Evolutionary conservation across 805 yeast genomes (phyloP), one percentile per base, ranked within the genome.

Genomic region (Cyberlindnera saturnus): DNA sequence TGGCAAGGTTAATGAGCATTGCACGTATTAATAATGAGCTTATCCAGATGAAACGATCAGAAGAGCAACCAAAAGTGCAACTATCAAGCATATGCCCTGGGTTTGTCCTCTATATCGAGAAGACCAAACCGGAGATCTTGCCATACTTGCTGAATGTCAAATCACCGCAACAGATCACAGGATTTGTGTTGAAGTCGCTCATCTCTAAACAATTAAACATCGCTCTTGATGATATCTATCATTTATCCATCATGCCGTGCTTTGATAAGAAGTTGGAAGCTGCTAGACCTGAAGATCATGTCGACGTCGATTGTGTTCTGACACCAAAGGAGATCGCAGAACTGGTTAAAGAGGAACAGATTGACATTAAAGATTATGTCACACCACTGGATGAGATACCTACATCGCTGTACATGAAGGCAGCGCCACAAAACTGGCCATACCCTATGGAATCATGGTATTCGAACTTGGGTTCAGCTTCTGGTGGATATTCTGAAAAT

Each of bases 241-340:
- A 91, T 61, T 64, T 93, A 42, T 76, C 93, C 7, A 70, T 93
- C 17, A 91, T 91, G 98, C 98, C 99, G 2, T 91, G 98, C 56
- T 93, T 93, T 61, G 99, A 93, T 62, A 93, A 93, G 65, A 93
- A 93, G 62, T 72, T 90, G 34, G 99, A 93, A 66, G 93, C 96
- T 23, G 89, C 96, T 4, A 73, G 98, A 48, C 82, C 86, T 0
- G 96, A 87, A 50, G 66, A 71, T 41, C 70, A 64, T 16, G 56
- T 59, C 11, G 48, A 45, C 29, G 97, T 93, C 11, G 97, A 93
- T 61, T 86, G 96, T 66, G 99, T 93, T 3, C 75, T 93, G 18
- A 93, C 99, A 0, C 89, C 98, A 11, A 82, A 79, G 52, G 99
- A 93, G 59, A 64, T 93, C 32, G 73, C 90, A 1, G 85, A 86